Percentiles rank a stretch among this genome's conserved stretches.
Evolutionary conservation across 495 filamentous ascomycete species (phyloP).

Genomic region (Aspergillus nidulans): DNA sequence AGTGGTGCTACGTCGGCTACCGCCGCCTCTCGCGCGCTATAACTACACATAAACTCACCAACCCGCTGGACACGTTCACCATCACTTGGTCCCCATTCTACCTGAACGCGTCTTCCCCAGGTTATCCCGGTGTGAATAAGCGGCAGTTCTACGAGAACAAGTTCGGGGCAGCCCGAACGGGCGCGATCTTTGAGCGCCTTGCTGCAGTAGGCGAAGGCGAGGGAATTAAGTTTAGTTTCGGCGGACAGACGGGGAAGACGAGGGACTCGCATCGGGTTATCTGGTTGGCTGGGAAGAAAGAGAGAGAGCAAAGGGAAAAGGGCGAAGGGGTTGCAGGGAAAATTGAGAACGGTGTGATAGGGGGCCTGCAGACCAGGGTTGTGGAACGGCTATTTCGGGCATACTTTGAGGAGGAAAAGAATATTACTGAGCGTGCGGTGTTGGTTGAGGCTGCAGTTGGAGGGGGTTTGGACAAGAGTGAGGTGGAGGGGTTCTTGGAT

Average conservation of each 20-base stretch:
- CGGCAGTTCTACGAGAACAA: constrained; percentile 45
- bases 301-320: constrained; percentile 28
- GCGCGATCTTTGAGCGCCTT: constrained; percentile 56
- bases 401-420: constrained; percentile 74
- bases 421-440: constrained; percentile 63
- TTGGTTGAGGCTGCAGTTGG: constrained; percentile 57
- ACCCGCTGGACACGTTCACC: constrained; percentile 65
- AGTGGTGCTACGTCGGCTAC: constrained; percentile 81
- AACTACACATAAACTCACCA: constrained; percentile 50
- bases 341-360: constrained; percentile 12
- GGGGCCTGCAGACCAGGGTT: constrained; percentile 54
- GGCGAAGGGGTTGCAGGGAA: constrained; percentile 21
- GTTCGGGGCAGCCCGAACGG: constrained; percentile 57
- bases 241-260: constrained; percentile 73
- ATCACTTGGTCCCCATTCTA: constrained; percentile 76
- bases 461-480: constrained; percentile 57
- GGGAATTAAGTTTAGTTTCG: constrained; percentile 70
- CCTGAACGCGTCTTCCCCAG: constrained; percentile 63
- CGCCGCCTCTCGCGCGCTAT: constrained; percentile 69
- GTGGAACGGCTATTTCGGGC: constrained; percentile 64
- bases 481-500: constrained; percentile 57
- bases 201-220: constrained; percentile 51
- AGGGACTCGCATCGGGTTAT: constrained; percentile 72
- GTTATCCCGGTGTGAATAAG: constrained; percentile 53
- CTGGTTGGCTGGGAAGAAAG: constrained; percentile 60